These are phyloP conservation scores for Pleurotus salmoneostramineus DNA, from an alignment of 768 basidiomycete genomes.

Conservation along the genomic window DNA sequence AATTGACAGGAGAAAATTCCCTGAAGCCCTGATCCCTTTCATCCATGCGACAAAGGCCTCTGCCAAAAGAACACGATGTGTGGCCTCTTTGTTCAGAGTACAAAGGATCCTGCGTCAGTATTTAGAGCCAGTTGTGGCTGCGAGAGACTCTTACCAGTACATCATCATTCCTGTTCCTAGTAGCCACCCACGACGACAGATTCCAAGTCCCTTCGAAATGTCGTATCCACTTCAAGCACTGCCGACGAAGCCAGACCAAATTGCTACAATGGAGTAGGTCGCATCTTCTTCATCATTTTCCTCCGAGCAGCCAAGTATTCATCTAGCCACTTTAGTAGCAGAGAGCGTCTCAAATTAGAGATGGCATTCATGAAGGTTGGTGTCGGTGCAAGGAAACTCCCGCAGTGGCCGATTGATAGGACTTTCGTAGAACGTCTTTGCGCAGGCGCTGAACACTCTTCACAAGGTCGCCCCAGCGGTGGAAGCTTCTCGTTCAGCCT, in stretches of 20 bases:
- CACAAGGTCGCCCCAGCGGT: neutral
- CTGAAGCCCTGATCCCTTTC: too few relatives aligned
- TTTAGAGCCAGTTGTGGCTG: neutral
- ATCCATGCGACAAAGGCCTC: too few relatives aligned
- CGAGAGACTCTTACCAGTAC: too few relatives aligned
- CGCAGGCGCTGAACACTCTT: constrained; percentile 2
- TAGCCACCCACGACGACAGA: neutral
- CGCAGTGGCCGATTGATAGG: neutral
- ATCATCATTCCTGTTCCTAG: too few relatives aligned
- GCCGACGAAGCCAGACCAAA: neutral
- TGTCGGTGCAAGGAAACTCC: neutral
- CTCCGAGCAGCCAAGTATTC: neutral
- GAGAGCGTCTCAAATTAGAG: neutral
- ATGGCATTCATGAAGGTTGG: constrained; percentile 7
- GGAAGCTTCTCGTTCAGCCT: constrained; percentile 5
- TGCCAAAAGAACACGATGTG: too few relatives aligned
- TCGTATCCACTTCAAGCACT: neutral
- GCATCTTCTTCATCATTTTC: neutral
- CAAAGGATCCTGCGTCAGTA: neutral
- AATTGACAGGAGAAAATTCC: neutral
- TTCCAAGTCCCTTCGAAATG: neutral
- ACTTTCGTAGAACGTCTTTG: neutral
- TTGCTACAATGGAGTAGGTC: constrained; percentile 1
- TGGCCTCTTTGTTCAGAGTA: neutral
- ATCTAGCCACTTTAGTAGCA: neutral